Evolutionary conservation across 768 basidiomycete genomes (phyloP).

Genomic region (Leccinum longicurvipes): DNA sequence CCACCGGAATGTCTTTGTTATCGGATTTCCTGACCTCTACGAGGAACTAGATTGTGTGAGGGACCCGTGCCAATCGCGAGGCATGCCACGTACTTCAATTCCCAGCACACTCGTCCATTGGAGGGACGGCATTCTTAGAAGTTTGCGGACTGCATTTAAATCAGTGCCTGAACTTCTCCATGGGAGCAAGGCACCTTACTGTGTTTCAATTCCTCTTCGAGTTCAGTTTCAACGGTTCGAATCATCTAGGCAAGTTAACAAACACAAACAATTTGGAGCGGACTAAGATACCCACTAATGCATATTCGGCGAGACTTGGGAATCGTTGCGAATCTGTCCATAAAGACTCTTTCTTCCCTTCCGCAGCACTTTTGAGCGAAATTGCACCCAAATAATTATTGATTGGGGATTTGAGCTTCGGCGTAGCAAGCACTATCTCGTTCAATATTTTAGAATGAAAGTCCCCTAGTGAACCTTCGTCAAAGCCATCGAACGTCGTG

Average conservation of each 20-base stretch:
- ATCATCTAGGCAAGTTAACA: slow-evolving; percentile 48
- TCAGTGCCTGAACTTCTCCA: slow-evolving; percentile 2
- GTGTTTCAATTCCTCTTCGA: slow-evolving; percentile 68
- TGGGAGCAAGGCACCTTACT: slow-evolving; percentile 37
- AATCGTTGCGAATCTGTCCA: slow-evolving; percentile 60
- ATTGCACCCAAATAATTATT: slow-evolving; percentile 53
- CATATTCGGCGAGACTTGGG: slow-evolving; percentile 54
- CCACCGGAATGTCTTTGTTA: slow-evolving; percentile 41
- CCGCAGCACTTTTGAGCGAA: slow-evolving; percentile 56
- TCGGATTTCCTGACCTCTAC: slow-evolving; percentile 71
- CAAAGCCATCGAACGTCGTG: slow-evolving; percentile 51
- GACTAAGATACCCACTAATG: slow-evolving; percentile 45
- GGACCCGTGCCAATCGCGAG: background rate
- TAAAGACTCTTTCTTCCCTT: slow-evolving; percentile 65
- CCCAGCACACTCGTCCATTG: slow-evolving; percentile 63
- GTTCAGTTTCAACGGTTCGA: slow-evolving; percentile 62
- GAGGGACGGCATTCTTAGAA: slow-evolving; percentile 68
- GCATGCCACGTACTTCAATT: slow-evolving; percentile 56
- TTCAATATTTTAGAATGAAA: slow-evolving; percentile 69
- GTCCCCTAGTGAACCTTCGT: slow-evolving; percentile 43
- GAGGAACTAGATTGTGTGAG: slow-evolving; percentile 52
- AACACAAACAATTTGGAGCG: background rate
- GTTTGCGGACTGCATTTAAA: slow-evolving; percentile 55
- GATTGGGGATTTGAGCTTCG: slow-evolving; percentile 56
- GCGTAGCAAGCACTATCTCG: slow-evolving; percentile 64